Evolutionary conservation across 345 rosid genomes (phyloP), one percentile per base, ranked within the genome.

Genomic region (Orychophragmus violaceus): DNA sequence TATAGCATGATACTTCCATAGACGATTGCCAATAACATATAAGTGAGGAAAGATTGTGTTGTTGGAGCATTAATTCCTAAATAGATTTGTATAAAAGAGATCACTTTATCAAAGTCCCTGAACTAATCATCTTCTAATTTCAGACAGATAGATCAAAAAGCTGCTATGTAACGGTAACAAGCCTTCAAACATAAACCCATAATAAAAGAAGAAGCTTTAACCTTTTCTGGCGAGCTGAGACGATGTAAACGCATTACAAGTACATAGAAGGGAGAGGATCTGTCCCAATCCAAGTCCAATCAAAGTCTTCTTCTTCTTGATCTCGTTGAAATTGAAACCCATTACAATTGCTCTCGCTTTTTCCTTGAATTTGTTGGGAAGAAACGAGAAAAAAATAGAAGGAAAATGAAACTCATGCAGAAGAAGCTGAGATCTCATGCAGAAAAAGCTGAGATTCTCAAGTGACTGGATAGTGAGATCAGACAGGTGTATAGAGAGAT

Each of bases 201-300:
- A 5, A 2, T 5, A 5, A 39, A 36, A 39, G 11, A 60, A 25
- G 19, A 55, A 55, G 36, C 14, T 60, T 60, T 11, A 3, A 88
- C 90, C 87, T 83, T 74, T 84, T 79, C 80, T 84, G 21, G 87
- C 80, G 8, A 89, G 78, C 50, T 89, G 80, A 63, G 86, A 79
- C 0, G 93, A 77, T 7, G 83, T 56, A 55, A 84, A 86, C 1
- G 77, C 81, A 62, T 78, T 71, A 12, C 80, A 82, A 74, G 90
- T 84, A 9, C 70, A 70, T 10, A 86, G 76, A 69, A 89, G 81
- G 0, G 93, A 84, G 41, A 89, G 77, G 69, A 82, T 79, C 65
- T 89, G 90, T 13, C 78, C n/a, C n/a, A n/a, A n/a, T n/a, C n/a
- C 93, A 78, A 87, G 93, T 59, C 79, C 96, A 55, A 79, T 49